Base-by-base conservation (phyloP, 768 basidiomycete genomes). In the Tylopilus subfusipes region DNA sequence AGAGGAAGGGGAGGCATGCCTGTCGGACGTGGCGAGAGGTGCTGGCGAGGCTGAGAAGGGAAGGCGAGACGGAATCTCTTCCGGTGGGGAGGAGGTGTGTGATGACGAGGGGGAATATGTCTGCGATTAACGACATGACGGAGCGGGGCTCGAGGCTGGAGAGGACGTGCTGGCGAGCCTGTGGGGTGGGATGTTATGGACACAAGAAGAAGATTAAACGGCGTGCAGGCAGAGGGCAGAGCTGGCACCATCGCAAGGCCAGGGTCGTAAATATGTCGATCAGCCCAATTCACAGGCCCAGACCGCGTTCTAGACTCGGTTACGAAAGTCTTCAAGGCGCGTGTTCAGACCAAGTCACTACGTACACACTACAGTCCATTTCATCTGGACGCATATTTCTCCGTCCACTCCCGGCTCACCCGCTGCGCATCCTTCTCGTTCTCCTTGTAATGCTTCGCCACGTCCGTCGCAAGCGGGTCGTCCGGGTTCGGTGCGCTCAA, bases 391-490 rank as follows among this genome's bases (percentile, higher is more conserved):
- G 96, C 96, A 67, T 88, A 98, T 69, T 84, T 82, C 75, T 86
- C 82, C 62, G 97, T 98, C 97, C 97, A 99, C 75, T 97, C 93
- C 69, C 82, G 82, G 70, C 92, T 93, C 56, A 97, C 93, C 33
- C 86, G 77, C 74, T 93, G 90, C 24, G 97, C 97, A 54, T 88
- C 95, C 71, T 84, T 82, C 79, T 97, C 93, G 69, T 98, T 81
- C 77, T 98, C 93, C 74, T 99, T 98, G 82, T 97, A 99, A 67
- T 98, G 94, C 72, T 97, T 95, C 27, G 97, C 97, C 18, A 93
- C 91, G 60, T 96, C 93, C 36, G 93, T 92, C 31, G 93, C 93
- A 25, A 96, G 82, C 5, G 93, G 93, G 66, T 96, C 93, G 64
- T 96, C 93, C 1, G 97, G 97, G 73, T 99, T 99, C 3, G 97